Base-by-base conservation (phyloP, 371 early-diverging fungal genomes). In the Mortierella sp. region DNA sequence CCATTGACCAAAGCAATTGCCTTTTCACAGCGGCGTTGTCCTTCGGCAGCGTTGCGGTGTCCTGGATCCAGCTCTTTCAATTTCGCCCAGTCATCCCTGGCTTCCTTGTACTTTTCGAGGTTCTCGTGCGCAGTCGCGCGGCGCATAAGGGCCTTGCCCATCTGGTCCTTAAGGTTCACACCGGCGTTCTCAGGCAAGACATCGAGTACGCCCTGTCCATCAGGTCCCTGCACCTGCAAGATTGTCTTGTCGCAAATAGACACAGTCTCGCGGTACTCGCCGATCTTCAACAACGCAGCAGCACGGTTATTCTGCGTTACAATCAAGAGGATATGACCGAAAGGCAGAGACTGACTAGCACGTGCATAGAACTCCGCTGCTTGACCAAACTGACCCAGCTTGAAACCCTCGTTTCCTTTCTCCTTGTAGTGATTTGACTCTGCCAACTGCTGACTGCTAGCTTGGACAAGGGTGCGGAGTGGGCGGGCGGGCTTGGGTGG, bases 301-400 rank as follows among this genome's bases (percentile, higher is more conserved):
- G 99, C 97, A n/a, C 98, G 95, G 88, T 99, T 98, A 88, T 97
- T 98, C 84, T 88, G 91, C 24, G 97, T 82, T 0, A 94, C 73
- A 8, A 95, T 89, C n/a, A 94, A 80, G 34, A 92, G 88, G 6
- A 92, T 74, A 77, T 97, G 97, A 28, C 91, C 90, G 8, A 81
- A 47, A 7, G 93, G 94, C 4, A 95, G 82, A 21, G 84, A 76
- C 48, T 86, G 75, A 16, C 98, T 91, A 0, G 98, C 97, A 19
- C 81, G 83, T 0, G 93, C 91, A 88, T 99, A 99, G 19, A 90
- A 88, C 10, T 81, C 82, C 57, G 95, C 95, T 0, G 99, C 97
- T 13, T 95, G 96, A 38, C 90, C 94, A 89, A 93, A 98, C 84
- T 97, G 97, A 0, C 99, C 98, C 34, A 94, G 89, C 83, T 97